Evolutionary conservation across 2,329 filamentous ascomycete species (phyloP).

Genomic region (Clarireedia paspali): DNA sequence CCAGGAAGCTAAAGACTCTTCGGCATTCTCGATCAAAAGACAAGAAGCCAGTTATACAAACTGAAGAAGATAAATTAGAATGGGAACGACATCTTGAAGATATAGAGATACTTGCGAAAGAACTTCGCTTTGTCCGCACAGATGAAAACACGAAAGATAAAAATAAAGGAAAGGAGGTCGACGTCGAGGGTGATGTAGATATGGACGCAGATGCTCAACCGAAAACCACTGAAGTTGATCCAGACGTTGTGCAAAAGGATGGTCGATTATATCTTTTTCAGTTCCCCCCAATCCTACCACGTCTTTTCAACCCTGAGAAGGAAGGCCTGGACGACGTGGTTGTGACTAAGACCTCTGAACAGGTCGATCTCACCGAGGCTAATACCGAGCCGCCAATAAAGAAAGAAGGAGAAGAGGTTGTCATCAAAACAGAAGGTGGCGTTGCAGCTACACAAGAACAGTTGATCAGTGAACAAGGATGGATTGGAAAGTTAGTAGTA

Average conservation of each 20-base stretch:
- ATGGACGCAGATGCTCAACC: conserved; percentile 16
- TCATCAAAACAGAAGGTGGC: conserved; percentile 8
- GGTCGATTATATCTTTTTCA: conserved; percentile 58
- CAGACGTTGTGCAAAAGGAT: conserved; percentile 29
- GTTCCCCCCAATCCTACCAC: conserved; percentile 54
- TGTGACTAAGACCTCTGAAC: conserved; percentile 11
- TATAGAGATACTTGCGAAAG: conserved; percentile 36
- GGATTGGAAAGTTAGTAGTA: conserved; percentile 51
- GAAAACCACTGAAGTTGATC: conserved; percentile 13
- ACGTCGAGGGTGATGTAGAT: conserved; percentile 34
- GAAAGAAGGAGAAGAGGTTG: conserved; percentile 19
- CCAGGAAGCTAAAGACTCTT: neutral
- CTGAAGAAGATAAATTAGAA: conserved; percentile 43
- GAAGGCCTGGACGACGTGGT: conserved; percentile 35
- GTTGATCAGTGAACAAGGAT: conserved; percentile 41
- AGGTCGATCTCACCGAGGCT: conserved; percentile 18
- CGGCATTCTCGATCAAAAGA: neutral
- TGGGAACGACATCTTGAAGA: conserved; percentile 40
- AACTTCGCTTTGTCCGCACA: conserved; percentile 28
- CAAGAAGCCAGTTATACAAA: conserved; percentile 38
- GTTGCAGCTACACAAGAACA: conserved; percentile 3
- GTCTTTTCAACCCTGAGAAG: conserved; percentile 33
- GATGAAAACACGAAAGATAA: conserved; percentile 22
- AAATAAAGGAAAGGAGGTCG: conserved; percentile 29
- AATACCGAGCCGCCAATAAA: conserved; percentile 13